Base-by-base conservation (phyloP, 2,329 filamentous ascomycete species). In the Botryotinia globosa region DNA sequence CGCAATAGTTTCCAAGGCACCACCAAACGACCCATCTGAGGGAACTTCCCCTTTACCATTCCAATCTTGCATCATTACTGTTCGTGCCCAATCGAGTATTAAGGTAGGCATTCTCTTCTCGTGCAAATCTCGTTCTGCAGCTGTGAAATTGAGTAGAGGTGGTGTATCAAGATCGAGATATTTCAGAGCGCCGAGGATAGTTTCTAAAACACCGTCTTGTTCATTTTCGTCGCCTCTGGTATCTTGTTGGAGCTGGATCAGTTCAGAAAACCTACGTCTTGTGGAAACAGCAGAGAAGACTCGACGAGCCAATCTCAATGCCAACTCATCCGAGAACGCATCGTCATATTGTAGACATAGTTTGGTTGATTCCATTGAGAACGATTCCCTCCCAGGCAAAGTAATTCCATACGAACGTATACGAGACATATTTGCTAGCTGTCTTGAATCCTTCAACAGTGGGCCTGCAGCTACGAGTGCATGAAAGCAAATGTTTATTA, bases 51-150 rank as follows among this genome's bases (percentile, higher is more conserved):
- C 87, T 71, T 88, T 88, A 0, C 93, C 92, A 78, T 95, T 88
- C 94, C 94, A 98, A 74, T 93, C 89, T 72, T 90, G 89, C 62
- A 97, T 82, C 78, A 97, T 87, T 1, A 96, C 86, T 0, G 91
- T 90, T 73, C 92, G 86, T 32, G 91, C 87, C 91, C 91, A 94
- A 77, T 94, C 91, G 39, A 94, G 82, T 9, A 89, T 82, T 25
- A 89, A 80, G 18, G 85, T 87, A 12, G 87, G 87, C 58, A 87
- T 84, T 51, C 87, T 83, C 45, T 86, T 87, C 77, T 89, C 88
- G 75, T 89, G 89, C 34, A 87, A 77, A 22, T 84, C 82, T n/a
- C 85, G 84, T 74, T 88, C 88, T 1, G 83, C 75, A 54, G 85
- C 82, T 1, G 84, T 80, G 75, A 89, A 88, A 7, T 85, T 81